Conservation (phyloP, 129 eudicot genomes). For the Helianthus annuus region HanXRQr2.0-SUNRISE NC_035433.2:87709577-87710076, state of each 20-base stretch:
- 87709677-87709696: conserved; percentile 42
- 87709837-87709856: conserved; percentile 34
- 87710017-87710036: conserved; percentile 35
- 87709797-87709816: conserved; percentile 59
- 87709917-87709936: conserved; percentile 13
- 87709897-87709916: conserved; percentile 15
- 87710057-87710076: conserved; percentile 24
- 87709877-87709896: conserved; percentile 9
- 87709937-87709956: conserved; percentile 40
- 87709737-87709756: conserved; percentile 40
- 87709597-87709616: conserved; percentile 60
- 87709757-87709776: conserved; percentile 43
- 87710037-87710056: conserved; percentile 9
- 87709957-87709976: conserved; percentile 29
- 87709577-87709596: conserved; percentile 60
- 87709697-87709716: conserved; percentile 30
- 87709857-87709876: background rate
- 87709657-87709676: conserved; percentile 53
- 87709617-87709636: conserved; percentile 74
- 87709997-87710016: conserved; percentile 11
- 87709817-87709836: conserved; percentile 60
- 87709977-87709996: conserved; percentile 17
- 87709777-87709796: conserved; percentile 47
- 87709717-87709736: conserved; percentile 47
- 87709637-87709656: conserved; percentile 56